phyloP scores from a whole-genome alignment of 2,329 filamentous ascomycete species.

The Trichoderma oligosporum region DNA sequence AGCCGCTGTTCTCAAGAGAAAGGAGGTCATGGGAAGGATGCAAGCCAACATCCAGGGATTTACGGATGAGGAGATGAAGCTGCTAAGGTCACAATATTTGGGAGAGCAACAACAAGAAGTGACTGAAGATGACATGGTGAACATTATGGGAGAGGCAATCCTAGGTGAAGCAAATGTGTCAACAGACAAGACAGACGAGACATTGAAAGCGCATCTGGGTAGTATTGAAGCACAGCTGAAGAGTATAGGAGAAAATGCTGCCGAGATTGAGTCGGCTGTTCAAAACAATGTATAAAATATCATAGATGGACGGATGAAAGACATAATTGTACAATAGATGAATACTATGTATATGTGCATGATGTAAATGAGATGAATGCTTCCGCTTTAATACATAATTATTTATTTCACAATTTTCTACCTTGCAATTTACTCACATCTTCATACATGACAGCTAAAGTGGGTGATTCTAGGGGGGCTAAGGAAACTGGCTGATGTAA shows the following conservation, averaged over 20 bases:
- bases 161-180: constrained; percentile 4
- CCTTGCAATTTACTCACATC: not conserved
- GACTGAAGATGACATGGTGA: constrained; percentile 37
- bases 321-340: constrained; percentile 13
- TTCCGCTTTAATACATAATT: not conserved
- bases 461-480: too few species aligned
- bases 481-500: too few species aligned
- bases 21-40: constrained; percentile 37
- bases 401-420: not conserved
- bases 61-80: constrained; percentile 37
- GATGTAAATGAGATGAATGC: constrained; percentile 9
- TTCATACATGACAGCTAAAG: too few species aligned
- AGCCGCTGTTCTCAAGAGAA: constrained; percentile 32
- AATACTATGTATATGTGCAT: constrained; percentile 9
- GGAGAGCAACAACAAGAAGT: constrained; percentile 29
- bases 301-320: constrained; percentile 20
- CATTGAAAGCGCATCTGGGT: constrained; percentile 8
- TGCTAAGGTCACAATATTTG: constrained; percentile 30
- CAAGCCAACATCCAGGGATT: constrained; percentile 36
- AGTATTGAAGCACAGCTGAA: constrained; percentile 24
- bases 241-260: constrained; percentile 17
- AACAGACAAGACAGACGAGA: constrained; percentile 2
- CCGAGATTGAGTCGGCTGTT: constrained; percentile 27
- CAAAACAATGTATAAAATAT: not conserved
- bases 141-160: constrained; percentile 28